These are phyloP conservation scores for Coprinopsis cinerea DNA, from an alignment of 768 basidiomycete species.

Conservation along the genomic window DNA sequence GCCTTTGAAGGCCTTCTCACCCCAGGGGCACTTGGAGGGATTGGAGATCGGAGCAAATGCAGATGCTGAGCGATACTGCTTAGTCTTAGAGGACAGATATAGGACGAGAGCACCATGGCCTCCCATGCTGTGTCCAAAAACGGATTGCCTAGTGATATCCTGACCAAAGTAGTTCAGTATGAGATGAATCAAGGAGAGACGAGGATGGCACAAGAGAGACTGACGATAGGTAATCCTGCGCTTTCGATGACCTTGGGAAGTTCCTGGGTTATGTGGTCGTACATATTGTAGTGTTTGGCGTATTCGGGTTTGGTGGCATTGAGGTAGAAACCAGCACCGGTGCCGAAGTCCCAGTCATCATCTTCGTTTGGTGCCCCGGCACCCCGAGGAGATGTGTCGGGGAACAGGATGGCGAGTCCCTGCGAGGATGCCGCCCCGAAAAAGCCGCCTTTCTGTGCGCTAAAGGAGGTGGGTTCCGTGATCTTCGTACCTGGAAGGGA, in stretches of 20 bases:
- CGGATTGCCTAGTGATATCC: slow-evolving; percentile 81
- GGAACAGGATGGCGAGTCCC: slow-evolving; percentile 87
- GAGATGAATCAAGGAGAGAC: not conserved
- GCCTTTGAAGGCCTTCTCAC: slow-evolving; percentile 82
- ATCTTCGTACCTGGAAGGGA: not conserved
- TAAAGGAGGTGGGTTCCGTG: slow-evolving; percentile 24
- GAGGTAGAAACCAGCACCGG: slow-evolving; percentile 95
- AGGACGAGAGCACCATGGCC: slow-evolving; percentile 92
- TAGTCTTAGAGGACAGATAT: slow-evolving; percentile 70
- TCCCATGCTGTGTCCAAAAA: slow-evolving; percentile 97
- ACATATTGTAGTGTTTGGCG: slow-evolving; percentile 82
- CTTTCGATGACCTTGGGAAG: slow-evolving; percentile 73
- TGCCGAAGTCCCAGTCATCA: slow-evolving; percentile 86
- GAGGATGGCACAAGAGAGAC: slow-evolving; percentile 18
- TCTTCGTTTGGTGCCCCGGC: slow-evolving; percentile 82
- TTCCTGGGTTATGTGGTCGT: slow-evolving; percentile 77
- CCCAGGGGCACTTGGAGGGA: slow-evolving; percentile 86
- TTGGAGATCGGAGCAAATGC: slow-evolving; percentile 87
- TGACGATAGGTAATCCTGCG: slow-evolving; percentile 71
- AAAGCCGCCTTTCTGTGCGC: slow-evolving; percentile 92
- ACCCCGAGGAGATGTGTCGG: slow-evolving; percentile 93
- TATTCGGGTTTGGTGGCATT: slow-evolving; percentile 79
- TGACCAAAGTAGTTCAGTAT: slow-evolving; percentile 23
- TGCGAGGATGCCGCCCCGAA: slow-evolving; percentile 79
- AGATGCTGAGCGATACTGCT: slow-evolving; percentile 78